These are phyloP conservation scores for Royoungia palumana DNA, from an alignment of 768 basidiomycete genomes.

Conservation along the genomic window DNA sequence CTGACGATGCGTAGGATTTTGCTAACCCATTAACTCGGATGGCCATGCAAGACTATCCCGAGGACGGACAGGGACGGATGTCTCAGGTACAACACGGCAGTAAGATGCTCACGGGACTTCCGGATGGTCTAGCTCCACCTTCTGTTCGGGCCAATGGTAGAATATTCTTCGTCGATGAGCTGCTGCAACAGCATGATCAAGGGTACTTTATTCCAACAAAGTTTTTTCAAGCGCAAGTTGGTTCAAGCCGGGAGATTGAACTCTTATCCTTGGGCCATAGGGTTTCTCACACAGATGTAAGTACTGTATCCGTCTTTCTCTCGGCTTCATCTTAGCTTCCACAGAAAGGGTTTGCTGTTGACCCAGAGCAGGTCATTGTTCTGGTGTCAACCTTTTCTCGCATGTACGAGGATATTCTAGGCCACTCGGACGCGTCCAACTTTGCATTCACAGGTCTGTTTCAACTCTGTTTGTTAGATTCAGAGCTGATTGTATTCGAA, in stretches of 20 bases:
- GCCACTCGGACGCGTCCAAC: no score
- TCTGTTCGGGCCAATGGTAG: background rate
- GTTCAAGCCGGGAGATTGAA: background rate
- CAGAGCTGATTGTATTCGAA: no score
- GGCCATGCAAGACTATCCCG: constrained; percentile 11
- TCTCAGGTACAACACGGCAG: constrained; percentile 23
- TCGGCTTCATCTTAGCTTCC: no score
- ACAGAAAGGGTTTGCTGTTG: no score
- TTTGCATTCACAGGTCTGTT: no score
- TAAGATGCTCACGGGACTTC: constrained; percentile 21
- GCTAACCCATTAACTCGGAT: constrained; percentile 19
- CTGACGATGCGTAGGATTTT: constrained; percentile 18
- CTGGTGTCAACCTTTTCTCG: no score
- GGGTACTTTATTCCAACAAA: constrained; percentile 7
- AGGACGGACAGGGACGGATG: constrained; percentile 5
- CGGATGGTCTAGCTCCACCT: background rate
- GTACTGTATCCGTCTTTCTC: no score
- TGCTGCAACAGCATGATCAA: background rate
- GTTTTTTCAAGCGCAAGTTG: background rate
- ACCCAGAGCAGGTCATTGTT: no score
- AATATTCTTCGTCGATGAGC: constrained; percentile 20
- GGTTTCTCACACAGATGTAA: no score
- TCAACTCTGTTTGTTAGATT: no score
- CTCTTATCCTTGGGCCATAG: no score
- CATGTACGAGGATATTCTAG: no score